Evolutionary conservation across 2,329 filamentous ascomycete genomes (phyloP).

Genomic region (Rhinocladiella similis): DNA sequence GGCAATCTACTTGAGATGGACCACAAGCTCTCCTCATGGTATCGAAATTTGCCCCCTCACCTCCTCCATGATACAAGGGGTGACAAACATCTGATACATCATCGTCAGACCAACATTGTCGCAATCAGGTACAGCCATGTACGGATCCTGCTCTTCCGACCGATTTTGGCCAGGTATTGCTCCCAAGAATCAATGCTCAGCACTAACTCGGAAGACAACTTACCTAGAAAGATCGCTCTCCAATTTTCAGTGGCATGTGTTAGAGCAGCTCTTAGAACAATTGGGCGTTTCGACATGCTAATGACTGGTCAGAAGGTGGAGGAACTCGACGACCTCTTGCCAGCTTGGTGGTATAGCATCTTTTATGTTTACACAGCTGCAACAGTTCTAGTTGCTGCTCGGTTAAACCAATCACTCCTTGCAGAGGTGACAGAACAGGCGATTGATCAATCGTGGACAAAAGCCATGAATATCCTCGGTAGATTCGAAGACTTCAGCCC

Average conservation of each 20-base stretch:
- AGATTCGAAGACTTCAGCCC: too few relatives aligned
- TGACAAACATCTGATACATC: not conserved
- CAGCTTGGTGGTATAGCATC: constrained; percentile 42
- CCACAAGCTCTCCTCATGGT: constrained; percentile 8
- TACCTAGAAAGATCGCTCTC: constrained; percentile 11
- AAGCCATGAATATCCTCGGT: too few relatives aligned
- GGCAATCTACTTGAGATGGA: constrained; percentile 16
- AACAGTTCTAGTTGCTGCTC: constrained; percentile 36
- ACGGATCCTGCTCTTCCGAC: constrained; percentile 18
- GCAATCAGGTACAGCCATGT: constrained; percentile 12
- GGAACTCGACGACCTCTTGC: constrained; percentile 31
- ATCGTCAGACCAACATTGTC: constrained; percentile 15
- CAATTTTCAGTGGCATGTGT: constrained; percentile 39
- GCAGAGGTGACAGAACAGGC: too few relatives aligned
- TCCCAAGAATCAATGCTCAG: not conserved
- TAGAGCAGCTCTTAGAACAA: constrained; percentile 35
- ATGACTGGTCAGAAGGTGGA: constrained; percentile 5
- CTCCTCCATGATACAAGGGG: not conserved
- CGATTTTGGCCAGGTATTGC: constrained; percentile 16
- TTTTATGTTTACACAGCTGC: constrained; percentile 40
- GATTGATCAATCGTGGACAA: too few relatives aligned
- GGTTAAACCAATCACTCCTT: constrained; percentile 20
- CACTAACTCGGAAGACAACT: not conserved
- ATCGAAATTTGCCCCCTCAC: constrained; percentile 3
- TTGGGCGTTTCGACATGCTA: constrained; percentile 33